Base-by-base conservation (phyloP, 2,329 filamentous ascomycete genomes). In the Cryphonectria japonica region DNA sequence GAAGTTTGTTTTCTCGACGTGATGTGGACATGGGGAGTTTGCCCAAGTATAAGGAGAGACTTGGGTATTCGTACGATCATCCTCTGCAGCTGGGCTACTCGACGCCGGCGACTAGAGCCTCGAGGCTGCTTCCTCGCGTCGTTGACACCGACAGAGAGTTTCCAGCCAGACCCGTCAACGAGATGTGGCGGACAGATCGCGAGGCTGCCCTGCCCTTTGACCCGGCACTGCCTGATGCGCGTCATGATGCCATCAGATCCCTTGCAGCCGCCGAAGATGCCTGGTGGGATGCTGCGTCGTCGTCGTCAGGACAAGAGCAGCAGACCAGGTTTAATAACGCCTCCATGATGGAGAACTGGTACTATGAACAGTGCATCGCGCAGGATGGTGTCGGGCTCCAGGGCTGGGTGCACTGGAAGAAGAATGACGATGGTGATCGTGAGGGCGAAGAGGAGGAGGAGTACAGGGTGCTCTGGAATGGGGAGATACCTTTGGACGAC, bases 301-400 rank as follows among this genome's bases (percentile, higher is more conserved):
- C 63, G 22, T n/a, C 46, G 11, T 9, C 50, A 14, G 11, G 68
- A 3, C 6, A 64, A 29, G 29, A 59, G 22, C 69, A 65, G 13
- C 70, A 67, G 7, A 66, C 64, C 19, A 60, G 34, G 2, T 9
- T 8, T 22, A 39, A 34, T 69, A 83, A 81, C 76, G 78, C 82
- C 69, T 78, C 78, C 7, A 66, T 73, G 34, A 61, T 74, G 5
- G 84, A 85, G 68, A 81, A 81, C 69, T 43, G 74, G 0, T 67
- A 73, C 11, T 86, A 81, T 74, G 78, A 80, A 50, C 66, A 73
- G 2, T 83, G 79, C 70, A 77, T 82, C 14, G 37, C 37, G 9
- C 46, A 50, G 9, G 67, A 66, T 9, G 37, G 37, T 7, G 52
- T 59, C n/a, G 68, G 71, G 41, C 50, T 68, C 19, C 9, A 63